Evolutionary conservation across 192 early-diverging fungal species (phyloP), one percentile per base, ranked within the genome.

Genomic region (Gryganskiella cystojenkinii): DNA sequence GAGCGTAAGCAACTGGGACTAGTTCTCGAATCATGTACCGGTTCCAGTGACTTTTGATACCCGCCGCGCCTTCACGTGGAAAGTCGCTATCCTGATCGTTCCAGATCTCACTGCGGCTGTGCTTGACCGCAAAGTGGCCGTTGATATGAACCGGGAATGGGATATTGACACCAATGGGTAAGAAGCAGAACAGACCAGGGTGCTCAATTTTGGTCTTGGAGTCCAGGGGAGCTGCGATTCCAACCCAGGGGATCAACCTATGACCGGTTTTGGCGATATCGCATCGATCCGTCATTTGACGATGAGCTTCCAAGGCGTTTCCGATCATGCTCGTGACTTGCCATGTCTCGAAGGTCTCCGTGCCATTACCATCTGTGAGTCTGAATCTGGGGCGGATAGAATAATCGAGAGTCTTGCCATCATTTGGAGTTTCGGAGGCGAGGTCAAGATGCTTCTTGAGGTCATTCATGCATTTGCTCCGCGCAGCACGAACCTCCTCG

Each of bases 211-310:
- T 62, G 13, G 17, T 3, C 6, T 9, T 25, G 28, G 63, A 20
- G 14, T 51, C 24, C 3, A 68, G 7, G n/a, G 55, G 58, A 15
- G 66, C 42, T 24, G 76, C 76, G 4, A 80, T 43, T 28, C 71
- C 76, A 17, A 65, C 73, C 47, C 71, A 76, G 14, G 76, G 76
- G 6, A 79, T 80, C 15, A 80, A 33, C 43, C 67, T 80, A 19
- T 64, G 53, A 8, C 35, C 37, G 1, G 51, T 43, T 14, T 71
- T 45, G 19, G 31, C 33, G n/a, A 13, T 47, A 8, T 57, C 20
- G 30, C 25, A 44, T 3, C 67, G 17, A 4, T 51, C 35, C 8
- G 34, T 25, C 46, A 78, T 63, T 19, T 43, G 11, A 7, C 24
- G 20, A 15, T 47, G 35, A 4, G 71, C 27, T n/a, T 56, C 30